These are phyloP conservation scores for Trypanosoma theileri DNA, from an alignment of 208 protist species.

Conservation along the genomic window DNA sequence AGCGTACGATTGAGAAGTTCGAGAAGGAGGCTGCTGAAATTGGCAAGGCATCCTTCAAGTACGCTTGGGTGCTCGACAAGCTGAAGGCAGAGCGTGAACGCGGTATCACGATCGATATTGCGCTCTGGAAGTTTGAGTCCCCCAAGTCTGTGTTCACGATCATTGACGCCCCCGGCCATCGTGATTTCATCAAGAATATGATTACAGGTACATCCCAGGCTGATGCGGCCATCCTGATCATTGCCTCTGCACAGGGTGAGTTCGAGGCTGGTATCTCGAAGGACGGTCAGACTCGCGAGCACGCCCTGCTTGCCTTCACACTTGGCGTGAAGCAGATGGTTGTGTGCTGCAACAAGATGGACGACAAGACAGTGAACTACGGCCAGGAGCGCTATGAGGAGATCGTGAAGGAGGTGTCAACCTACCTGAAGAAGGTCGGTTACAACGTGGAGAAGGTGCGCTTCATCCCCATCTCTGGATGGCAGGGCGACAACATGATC, in stretches of 20 bases:
- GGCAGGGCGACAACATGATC: constrained; percentile 95
- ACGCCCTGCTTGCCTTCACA: constrained; percentile 87
- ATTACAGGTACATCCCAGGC: constrained; percentile 92
- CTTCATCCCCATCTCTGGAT: constrained; percentile 96
- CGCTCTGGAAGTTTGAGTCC: constrained; percentile 91
- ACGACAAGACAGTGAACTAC: constrained; percentile 90
- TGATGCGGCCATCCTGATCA: constrained; percentile 87
- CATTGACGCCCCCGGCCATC: constrained; percentile 94
- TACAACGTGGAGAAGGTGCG: constrained; percentile 92
- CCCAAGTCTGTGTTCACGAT: constrained; percentile 91
- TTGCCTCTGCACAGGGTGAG: constrained; percentile 82
- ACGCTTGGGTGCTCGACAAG: constrained; percentile 92
- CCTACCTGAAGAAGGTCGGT: constrained; percentile 90
- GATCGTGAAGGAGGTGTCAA: constrained; percentile 73
- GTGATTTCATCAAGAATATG: constrained; percentile 95
- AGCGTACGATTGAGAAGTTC: constrained; percentile 89
- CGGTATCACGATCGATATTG: constrained; percentile 94
- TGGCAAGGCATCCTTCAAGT: constrained; percentile 93
- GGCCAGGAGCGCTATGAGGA: constrained; percentile 87
- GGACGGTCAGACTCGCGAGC: constrained; percentile 92
- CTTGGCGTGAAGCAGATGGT: constrained; percentile 92
- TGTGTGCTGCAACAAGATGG: constrained; percentile 90
- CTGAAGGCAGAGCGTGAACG: constrained; percentile 92
- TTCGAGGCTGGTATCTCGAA: constrained; percentile 94
- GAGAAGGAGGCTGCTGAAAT: constrained; percentile 91